Base-by-base conservation (phyloP, 2,329 filamentous ascomycete species). In the Microdochium bolleyi region DNA sequence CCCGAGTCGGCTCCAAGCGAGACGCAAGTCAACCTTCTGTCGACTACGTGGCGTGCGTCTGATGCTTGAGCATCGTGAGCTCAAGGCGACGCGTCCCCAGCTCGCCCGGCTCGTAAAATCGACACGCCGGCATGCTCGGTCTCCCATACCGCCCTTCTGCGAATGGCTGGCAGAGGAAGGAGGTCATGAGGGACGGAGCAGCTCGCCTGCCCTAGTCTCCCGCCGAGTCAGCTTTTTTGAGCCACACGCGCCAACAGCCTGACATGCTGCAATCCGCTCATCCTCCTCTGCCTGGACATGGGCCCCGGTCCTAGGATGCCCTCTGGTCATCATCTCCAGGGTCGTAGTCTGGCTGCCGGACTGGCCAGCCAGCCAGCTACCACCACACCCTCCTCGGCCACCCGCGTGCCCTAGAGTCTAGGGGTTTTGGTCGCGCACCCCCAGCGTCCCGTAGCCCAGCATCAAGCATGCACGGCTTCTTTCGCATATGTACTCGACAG, bases 241-340 rank as follows among this genome's bases (percentile, higher is more conserved):
- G 41, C 41, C 41, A 24, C 41, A 22, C 19, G 41, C 41, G 41
- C 41, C 41, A 46, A 46, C 41, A 19, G 41, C 41, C 41, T 46
- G 41, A 3, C 41, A 46, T 46, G 41, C 41, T 8, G n/a, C 41
- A 46, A 19, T 22, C 13, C 19, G 41, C 16, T 11, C 13, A 22
- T 7, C 41, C 19, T 46, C 16, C 14, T 46, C 41, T 21, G 41
- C 41, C 10, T 19, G 41, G 19, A 19, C 41, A 16, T 19, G 41
- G 41, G 41, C 41, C 41, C 41, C 22, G 41, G 41, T 46, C 41
- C 19, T 7, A 19, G 8, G 41, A 46, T 22, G 41, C 14, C 41
- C 41, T 46, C 41, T 46, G 41, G 41, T 46, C 41, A 46, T 46
- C 41, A 46, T 46, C 41, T 46, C 41, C 41, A 46, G 41, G 21